These are phyloP conservation scores for Begonia loranthoides DNA, from an alignment of 306 rosid genomes.

Conservation along the genomic window DNA sequence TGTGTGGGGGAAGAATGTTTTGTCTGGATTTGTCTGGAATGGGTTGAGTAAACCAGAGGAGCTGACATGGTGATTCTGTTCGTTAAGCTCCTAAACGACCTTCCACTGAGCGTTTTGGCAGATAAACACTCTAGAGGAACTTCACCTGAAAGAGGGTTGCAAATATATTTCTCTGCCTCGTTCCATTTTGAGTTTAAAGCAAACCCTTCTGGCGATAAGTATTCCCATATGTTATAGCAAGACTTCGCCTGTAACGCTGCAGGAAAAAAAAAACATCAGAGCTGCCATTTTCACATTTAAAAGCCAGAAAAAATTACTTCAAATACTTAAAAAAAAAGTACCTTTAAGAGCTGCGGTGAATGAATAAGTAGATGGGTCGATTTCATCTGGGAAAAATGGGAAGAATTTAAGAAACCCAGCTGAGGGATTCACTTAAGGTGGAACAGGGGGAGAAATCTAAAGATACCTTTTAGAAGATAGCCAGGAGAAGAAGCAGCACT, in stretches of 20 bases:
- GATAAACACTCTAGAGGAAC: constrained; percentile 92
- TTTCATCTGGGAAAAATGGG: constrained; percentile 53
- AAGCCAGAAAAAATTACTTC: neutral
- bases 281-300: neutral
- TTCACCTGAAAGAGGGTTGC: constrained; percentile 91
- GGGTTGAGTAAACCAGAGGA: constrained; percentile 47
- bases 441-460: neutral
- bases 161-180: constrained; percentile 88
- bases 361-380: constrained; percentile 88
- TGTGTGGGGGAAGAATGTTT: constrained; percentile 23
- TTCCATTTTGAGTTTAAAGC: constrained; percentile 89
- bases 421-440: neutral
- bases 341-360: constrained; percentile 87
- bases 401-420: neutral
- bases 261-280: neutral
- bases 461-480: constrained; percentile 50
- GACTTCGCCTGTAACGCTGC: constrained; percentile 83
- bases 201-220: constrained; percentile 78
- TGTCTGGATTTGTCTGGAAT: constrained; percentile 29
- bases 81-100: constrained; percentile 50
- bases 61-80: constrained; percentile 62
- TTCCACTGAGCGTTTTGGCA: constrained; percentile 76
- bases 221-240: constrained; percentile 48
- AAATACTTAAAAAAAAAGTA: constrained; percentile 5
- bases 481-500: constrained; percentile 97